Evolutionary conservation across 345 rosid species (phyloP).

Genomic region (Passiflora organensis): DNA sequence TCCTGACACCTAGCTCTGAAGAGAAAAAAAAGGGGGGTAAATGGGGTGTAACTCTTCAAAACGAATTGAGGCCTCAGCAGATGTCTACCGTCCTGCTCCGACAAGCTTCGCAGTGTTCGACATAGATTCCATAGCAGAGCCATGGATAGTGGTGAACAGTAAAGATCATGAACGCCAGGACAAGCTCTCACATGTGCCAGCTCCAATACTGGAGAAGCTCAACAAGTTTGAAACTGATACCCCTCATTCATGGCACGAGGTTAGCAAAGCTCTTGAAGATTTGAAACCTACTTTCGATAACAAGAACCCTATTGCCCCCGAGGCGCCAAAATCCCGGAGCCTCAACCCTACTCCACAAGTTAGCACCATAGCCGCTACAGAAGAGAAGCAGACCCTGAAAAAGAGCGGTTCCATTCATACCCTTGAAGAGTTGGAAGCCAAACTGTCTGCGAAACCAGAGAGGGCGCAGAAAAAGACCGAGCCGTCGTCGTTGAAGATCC

Average conservation of each 20-base stretch:
- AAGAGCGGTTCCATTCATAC: constrained; percentile 78
- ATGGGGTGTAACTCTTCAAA: constrained; percentile 89
- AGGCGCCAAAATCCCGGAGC: background rate
- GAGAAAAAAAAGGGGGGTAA: background rate
- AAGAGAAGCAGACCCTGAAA: constrained; percentile 22
- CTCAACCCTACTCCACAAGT: background rate
- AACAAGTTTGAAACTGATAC: constrained; percentile 44
- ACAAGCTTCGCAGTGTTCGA: constrained; percentile 77
- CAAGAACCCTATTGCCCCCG: background rate
- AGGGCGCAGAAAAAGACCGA: constrained; percentile 13
- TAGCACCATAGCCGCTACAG: background rate
- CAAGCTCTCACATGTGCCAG: constrained; percentile 35
- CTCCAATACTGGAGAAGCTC: constrained; percentile 50
- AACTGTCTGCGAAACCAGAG: constrained; percentile 29
- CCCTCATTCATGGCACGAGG: constrained; percentile 91
- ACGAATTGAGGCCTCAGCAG: constrained; percentile 46
- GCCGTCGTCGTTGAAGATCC: background rate
- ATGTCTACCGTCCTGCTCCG: constrained; percentile 68
- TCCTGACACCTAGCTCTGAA: background rate
- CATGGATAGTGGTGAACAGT: constrained; percentile 49
- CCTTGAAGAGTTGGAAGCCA: constrained; percentile 69
- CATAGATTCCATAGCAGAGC: constrained; percentile 73
- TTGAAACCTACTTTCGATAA: constrained; percentile 37
- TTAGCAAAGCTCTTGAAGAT: constrained; percentile 71
- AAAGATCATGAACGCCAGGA: constrained; percentile 28